phyloP scores from a whole-genome alignment of 2,329 filamentous ascomycete species.

The Aspergillus melleus region DNA sequence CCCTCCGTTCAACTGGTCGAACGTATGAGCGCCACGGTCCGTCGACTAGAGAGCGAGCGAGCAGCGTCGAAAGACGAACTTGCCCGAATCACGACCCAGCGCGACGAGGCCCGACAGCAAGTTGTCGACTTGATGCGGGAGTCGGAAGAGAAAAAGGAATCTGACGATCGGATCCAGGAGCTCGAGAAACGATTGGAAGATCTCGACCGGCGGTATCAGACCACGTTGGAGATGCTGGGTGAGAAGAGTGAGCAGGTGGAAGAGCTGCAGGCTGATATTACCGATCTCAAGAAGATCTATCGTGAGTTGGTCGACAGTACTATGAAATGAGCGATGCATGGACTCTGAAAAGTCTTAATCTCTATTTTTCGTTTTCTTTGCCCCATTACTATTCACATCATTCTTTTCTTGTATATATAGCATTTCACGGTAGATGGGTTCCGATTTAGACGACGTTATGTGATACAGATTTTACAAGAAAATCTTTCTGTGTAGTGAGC shows the following conservation, averaged over 20 bases:
- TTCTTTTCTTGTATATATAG: constrained; percentile 11
- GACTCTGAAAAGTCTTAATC: not conserved
- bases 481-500: not conserved
- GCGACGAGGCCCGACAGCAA: constrained; percentile 88
- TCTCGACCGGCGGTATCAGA: constrained; percentile 78
- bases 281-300: constrained; percentile 95
- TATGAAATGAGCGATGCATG: constrained; percentile 57
- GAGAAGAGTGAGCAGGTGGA: constrained; percentile 97
- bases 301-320: constrained; percentile 86
- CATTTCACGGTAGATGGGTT: not conserved
- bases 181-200: constrained; percentile 68
- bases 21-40: constrained; percentile 90
- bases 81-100: constrained; percentile 73
- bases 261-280: constrained; percentile 83
- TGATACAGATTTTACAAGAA: constrained; percentile 7
- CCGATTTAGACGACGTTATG: constrained; percentile 15
- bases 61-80: constrained; percentile 86
- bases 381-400: not conserved
- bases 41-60: constrained; percentile 87
- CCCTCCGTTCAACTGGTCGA: constrained; percentile 95
- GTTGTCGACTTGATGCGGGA: constrained; percentile 91
- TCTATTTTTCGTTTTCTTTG: not conserved
- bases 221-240: constrained; percentile 88
- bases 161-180: constrained; percentile 60
- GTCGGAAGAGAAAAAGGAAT: constrained; percentile 66